A percentile compares a stretch with the other conserved stretches of the same genome.
Conservation (phyloP, 2,329 filamentous ascomycete genomes). For the Ceratocystiopsis minuta region DNA sequence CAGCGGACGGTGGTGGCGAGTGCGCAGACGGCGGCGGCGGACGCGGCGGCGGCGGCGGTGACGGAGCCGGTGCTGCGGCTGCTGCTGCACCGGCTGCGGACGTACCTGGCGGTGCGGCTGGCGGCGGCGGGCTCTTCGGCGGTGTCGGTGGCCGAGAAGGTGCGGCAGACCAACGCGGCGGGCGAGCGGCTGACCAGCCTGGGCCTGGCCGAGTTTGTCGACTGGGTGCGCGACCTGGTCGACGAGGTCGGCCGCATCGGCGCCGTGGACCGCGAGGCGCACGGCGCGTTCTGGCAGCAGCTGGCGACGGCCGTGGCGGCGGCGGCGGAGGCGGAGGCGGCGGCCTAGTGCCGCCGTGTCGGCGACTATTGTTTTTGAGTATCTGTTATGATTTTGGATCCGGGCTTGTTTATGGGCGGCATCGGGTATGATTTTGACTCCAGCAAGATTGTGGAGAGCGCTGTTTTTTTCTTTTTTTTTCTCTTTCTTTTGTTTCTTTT, state of each 20-base stretch:
- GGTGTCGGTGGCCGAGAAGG: constrained; percentile 49
- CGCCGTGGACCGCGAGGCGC: constrained; percentile 47
- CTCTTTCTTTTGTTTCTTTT: background rate
- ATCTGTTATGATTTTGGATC: background rate
- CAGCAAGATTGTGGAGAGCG: no score
- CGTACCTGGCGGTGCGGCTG: constrained; percentile 47
- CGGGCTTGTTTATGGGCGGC: background rate
- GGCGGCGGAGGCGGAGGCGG: background rate
- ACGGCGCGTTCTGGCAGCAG: constrained; percentile 53
- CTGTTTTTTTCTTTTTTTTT: background rate
- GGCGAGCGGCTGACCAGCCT: constrained; percentile 51
- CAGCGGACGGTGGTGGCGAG: constrained; percentile 35
- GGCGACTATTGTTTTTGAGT: background rate
- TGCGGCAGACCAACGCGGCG: constrained; percentile 48
- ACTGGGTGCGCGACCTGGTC: constrained; percentile 49
- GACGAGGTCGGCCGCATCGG: constrained; percentile 49
- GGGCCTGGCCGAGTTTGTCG: constrained; percentile 57
- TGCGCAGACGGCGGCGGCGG: constrained; percentile 21
- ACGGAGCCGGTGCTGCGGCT: constrained; percentile 44
- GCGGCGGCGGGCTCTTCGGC: constrained; percentile 46
- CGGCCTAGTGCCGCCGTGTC: background rate
- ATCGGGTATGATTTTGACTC: no score
- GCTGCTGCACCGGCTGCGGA: constrained; percentile 47
- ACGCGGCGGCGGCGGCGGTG: constrained; percentile 17
- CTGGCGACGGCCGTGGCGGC: constrained; percentile 20